Percentiles rank a stretch among this genome's conserved stretches.
phyloP scores from a whole-genome alignment of 139 green algal species.

The Klebsormidium nitens region DNA sequence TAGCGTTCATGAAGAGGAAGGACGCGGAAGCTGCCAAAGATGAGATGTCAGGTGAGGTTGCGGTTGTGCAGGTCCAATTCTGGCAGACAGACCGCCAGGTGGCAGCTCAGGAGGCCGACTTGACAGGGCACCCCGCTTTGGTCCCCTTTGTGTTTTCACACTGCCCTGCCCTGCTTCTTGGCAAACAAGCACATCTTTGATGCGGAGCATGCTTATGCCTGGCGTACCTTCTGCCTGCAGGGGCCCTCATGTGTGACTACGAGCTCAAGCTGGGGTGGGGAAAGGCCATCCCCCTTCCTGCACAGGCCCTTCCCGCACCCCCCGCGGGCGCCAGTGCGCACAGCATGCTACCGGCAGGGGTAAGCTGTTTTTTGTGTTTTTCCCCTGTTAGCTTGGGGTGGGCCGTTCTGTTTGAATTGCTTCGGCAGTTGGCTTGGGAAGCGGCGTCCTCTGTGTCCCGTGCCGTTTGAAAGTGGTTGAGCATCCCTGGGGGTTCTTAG shows the following conservation, averaged over 20 bases:
- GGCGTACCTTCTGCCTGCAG: background rate
- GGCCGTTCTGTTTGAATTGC: too few species aligned
- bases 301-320: conserved; percentile 60
- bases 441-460: too few species aligned
- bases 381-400: background rate
- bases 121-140: too few species aligned
- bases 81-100: background rate
- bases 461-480: too few species aligned
- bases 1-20: conserved; percentile 81
- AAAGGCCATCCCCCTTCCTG: conserved; percentile 76
- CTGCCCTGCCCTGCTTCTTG: too few species aligned
- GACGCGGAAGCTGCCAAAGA: conserved; percentile 52
- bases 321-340: too few species aligned
- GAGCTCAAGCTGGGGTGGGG: conserved; percentile 77
- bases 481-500: too few species aligned
- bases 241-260: conserved; percentile 19
- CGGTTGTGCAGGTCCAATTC: background rate
- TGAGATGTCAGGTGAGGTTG: conserved; percentile 63
- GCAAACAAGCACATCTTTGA: too few species aligned
- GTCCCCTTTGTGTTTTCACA: too few species aligned
- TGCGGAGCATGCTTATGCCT: background rate
- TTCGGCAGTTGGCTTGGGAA: too few species aligned
- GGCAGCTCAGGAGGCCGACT: background rate
- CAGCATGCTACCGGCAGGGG: too few species aligned
- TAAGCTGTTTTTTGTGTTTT: background rate